A percentile compares a stretch with the other conserved stretches of the same genome.
phyloP scores from a whole-genome alignment of 2,329 filamentous ascomycete species.

The Cladophialophora yegresii region DNA sequence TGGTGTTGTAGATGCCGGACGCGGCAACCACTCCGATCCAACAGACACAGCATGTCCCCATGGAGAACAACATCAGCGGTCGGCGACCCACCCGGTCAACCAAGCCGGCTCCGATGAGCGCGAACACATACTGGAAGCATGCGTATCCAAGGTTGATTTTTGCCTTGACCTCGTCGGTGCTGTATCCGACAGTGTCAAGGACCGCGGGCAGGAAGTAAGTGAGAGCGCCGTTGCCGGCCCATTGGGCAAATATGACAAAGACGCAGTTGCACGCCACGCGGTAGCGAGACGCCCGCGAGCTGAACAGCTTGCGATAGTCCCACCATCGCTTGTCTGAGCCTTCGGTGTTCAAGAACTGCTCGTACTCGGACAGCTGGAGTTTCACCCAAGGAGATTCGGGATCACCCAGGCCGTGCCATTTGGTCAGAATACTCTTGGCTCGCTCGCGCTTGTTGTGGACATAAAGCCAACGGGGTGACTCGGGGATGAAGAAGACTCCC shows the following conservation, averaged over 20 bases:
- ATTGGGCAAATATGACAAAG: conserved; percentile 17
- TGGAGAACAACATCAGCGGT: conserved; percentile 54
- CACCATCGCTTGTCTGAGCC: conserved; percentile 47
- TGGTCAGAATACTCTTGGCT: conserved; percentile 58
- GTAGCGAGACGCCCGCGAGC: conserved; percentile 50
- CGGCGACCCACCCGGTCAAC: conserved; percentile 61
- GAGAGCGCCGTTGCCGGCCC: conserved; percentile 40
- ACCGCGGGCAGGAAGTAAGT: conserved; percentile 61
- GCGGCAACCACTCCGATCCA: conserved; percentile 45
- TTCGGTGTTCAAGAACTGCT: conserved; percentile 40
- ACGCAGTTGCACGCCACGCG: conserved; percentile 48
- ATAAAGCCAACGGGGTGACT: conserved; percentile 65
- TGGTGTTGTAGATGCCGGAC: conserved; percentile 22
- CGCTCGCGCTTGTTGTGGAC: conserved; percentile 60
- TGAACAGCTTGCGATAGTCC: conserved; percentile 57
- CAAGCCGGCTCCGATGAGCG: conserved; percentile 58
- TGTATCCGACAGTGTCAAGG: conserved; percentile 55
- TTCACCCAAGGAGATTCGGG: conserved; percentile 39
- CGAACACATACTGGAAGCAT: conserved; percentile 58
- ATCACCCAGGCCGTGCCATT: conserved; percentile 59
- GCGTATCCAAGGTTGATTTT: conserved; percentile 59
- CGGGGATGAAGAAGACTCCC: conserved; percentile 58
- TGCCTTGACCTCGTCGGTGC: conserved; percentile 51
- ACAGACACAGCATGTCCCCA: conserved; percentile 56
- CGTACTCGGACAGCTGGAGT: conserved; percentile 41